A percentile compares a stretch with the other conserved stretches of the same genome.
phyloP scores from a whole-genome alignment of 2,329 filamentous ascomycete species.

The Fusarium pseudoanthophilum region DNA sequence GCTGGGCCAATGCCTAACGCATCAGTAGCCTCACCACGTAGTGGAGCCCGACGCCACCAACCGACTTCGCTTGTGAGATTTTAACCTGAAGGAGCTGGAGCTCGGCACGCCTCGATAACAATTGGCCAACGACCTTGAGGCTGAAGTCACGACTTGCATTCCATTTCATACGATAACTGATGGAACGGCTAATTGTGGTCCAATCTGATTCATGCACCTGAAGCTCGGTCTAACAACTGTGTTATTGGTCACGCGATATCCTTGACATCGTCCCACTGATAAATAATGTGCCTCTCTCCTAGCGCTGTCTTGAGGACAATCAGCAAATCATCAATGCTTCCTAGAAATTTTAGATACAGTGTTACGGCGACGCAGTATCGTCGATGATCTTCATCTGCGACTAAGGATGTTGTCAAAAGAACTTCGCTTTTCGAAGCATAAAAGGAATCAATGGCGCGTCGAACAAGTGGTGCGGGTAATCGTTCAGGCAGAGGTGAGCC shows the following conservation, averaged over 20 bases:
- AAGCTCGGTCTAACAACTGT: neutral
- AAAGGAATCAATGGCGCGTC: slow-evolving; percentile 48
- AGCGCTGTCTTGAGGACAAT: slow-evolving; percentile 55
- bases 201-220: neutral
- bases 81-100: neutral
- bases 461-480: slow-evolving; percentile 58
- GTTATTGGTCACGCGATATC: neutral
- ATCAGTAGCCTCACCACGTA: neutral
- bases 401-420: slow-evolving; percentile 47
- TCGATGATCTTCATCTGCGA: slow-evolving; percentile 56
- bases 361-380: slow-evolving; percentile 59
- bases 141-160: neutral
- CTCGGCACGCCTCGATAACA: neutral
- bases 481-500: slow-evolving; percentile 60
- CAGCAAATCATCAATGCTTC: slow-evolving; percentile 57
- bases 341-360: slow-evolving; percentile 56
- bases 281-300: slow-evolving; percentile 54
- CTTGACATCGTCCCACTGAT: slow-evolving; percentile 42
- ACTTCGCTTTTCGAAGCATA: slow-evolving; percentile 33
- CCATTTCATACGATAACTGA: neutral
- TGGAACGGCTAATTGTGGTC: neutral
- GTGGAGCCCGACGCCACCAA: neutral
- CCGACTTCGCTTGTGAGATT: neutral
- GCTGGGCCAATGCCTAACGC: neutral
- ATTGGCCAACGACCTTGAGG: neutral